Percentiles rank a stretch among this genome's conserved stretches.
phyloP scores from a whole-genome alignment of 306 rosid genomes.

The Pyrus bretschneideri region DNA sequence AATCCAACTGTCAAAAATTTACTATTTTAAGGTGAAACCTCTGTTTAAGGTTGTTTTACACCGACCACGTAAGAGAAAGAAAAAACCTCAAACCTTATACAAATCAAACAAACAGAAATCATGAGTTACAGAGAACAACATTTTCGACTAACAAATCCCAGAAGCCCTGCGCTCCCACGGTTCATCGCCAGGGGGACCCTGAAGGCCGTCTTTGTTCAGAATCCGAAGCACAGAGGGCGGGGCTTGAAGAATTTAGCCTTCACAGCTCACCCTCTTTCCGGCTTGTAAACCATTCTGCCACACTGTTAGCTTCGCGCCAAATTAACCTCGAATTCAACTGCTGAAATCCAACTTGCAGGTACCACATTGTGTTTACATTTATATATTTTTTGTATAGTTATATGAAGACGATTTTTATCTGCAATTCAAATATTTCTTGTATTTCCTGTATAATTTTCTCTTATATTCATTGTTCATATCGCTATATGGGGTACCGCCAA shows the following conservation, averaged over 20 bases:
- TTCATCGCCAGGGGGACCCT: neutral
- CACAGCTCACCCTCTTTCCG: neutral
- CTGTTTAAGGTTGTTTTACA: neutral
- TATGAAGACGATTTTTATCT: neutral
- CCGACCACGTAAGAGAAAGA: neutral
- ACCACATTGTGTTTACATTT: neutral
- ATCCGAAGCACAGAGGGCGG: conserved; percentile 4
- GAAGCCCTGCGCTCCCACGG: neutral
- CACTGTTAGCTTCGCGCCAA: neutral
- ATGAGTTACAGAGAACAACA: neutral
- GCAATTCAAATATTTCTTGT: neutral
- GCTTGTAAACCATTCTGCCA: neutral
- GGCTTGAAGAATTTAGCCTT: neutral
- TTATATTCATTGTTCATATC: neutral
- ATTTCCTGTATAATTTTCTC: neutral
- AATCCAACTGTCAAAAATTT: neutral
- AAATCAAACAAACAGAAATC: neutral
- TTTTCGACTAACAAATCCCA: neutral
- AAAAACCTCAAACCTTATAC: neutral
- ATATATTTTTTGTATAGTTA: neutral
- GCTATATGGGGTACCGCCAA: neutral
- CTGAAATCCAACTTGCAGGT: conserved; percentile 7
- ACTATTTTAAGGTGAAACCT: neutral
- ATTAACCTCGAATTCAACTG: neutral
- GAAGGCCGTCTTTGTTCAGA: neutral